Conservation (phyloP, 2,329 filamentous ascomycete species). For the Aspergillus japonicus region DNA sequence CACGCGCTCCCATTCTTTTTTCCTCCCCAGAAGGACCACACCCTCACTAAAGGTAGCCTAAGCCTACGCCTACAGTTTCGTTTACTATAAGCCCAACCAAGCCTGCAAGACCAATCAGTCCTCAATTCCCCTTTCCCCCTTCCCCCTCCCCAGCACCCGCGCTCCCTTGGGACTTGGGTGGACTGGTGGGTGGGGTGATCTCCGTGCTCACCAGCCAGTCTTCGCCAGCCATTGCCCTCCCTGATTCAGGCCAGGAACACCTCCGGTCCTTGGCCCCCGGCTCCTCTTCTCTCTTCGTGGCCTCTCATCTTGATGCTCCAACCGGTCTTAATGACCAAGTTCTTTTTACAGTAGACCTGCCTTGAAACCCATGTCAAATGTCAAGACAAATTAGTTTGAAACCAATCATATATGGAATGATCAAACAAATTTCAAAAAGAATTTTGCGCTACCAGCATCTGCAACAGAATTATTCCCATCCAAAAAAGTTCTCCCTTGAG, state of each 20-base stretch:
- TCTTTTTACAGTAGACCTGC: neutral
- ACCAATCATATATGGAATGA: neutral
- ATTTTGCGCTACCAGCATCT: neutral
- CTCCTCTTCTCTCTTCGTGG: constrained; percentile 11
- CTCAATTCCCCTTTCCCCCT: constrained; percentile 13
- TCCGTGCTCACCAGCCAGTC: constrained; percentile 24
- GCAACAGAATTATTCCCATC: neutral
- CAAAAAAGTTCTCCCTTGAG: neutral
- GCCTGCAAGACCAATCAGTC: neutral
- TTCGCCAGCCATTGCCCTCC: constrained; percentile 23
- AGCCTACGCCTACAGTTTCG: neutral
- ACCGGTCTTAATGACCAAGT: neutral
- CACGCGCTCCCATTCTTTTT: neutral
- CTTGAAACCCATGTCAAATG: neutral
- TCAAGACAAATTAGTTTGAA: neutral
- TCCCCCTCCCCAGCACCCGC: constrained; percentile 17
- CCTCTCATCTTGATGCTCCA: constrained; percentile 2
- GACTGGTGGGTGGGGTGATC: constrained; percentile 26
- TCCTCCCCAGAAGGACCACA: neutral
- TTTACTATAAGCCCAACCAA: neutral
- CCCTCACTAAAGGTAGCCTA: neutral
- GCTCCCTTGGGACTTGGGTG: constrained; percentile 15
- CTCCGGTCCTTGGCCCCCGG: constrained; percentile 23
- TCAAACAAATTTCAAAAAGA: neutral
- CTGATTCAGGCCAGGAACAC: constrained; percentile 26